Evolutionary conservation across 331 rosid species (phyloP), one percentile per base, ranked within the genome.

Genomic region (Pyracantha coccinea): DNA sequence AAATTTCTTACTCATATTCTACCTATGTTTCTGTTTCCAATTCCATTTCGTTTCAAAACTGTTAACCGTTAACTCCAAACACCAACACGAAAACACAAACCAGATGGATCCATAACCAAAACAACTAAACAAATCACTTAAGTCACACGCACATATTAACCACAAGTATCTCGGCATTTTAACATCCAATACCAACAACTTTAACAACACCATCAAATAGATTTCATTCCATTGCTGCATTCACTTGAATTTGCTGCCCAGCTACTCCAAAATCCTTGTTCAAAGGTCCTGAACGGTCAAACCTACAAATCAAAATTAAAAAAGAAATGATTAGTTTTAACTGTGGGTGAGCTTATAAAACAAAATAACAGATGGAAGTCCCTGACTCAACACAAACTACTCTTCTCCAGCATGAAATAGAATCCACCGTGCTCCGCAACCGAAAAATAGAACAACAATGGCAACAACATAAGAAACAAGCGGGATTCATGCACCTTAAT

Each of bases 251-350:
- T 7, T 27, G 35, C 10, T 5, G 9, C 21, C 20, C 16, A 55
- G 28, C 28, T 2, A 54, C 54, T 11, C 59, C 74, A 31, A 57
- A 35, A 21, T 24, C 35, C 8, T 38, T 23, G 75, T 74, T 84
- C 73, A 77, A 21, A 61, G 79, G 62, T 81, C 85, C 53, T 80
- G 85, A 13, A 80, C 78, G n/a, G 65, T 77, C 83, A 84, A 70
- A 66, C 88, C 83, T 81, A 25, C 76, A 71, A 53, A 54, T 2
- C 11, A 53, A 7, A 53, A 6, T 44, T 14, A 4, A 2, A 0
- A n/a, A 27, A n/a, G 7, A 61, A 52, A 0, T 61, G 4, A 29
- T 16, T 10, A 23, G 31, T 29, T 32, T 21, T 41, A 31, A 50
- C 55, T 6, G 55, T 3, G 47, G 44, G 32, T 6, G 23, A 5